These are phyloP conservation scores for Rubia peregrina DNA, from an alignment of 305 asterid genomes.

Conservation along the genomic window DNA sequence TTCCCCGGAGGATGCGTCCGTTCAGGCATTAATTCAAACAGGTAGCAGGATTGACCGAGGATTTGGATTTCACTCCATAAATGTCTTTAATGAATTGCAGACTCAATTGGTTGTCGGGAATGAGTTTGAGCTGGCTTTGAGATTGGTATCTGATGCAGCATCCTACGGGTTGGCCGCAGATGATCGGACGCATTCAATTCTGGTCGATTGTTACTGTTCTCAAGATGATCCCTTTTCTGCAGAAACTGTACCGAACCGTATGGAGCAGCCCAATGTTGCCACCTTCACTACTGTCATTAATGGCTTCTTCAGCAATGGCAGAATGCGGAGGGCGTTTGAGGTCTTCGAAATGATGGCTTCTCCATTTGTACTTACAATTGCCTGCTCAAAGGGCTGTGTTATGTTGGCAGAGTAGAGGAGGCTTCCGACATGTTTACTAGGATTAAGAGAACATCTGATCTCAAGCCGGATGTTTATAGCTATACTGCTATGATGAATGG, in stretches of 20 bases:
- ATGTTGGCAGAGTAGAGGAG: conserved; percentile 68
- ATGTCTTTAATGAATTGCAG: conserved; percentile 34
- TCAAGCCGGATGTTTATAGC: conserved; percentile 52
- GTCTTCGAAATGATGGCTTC: conserved; percentile 44
- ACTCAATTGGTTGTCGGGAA: conserved; percentile 32
- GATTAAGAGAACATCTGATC: conserved; percentile 31
- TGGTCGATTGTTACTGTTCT: conserved; percentile 45
- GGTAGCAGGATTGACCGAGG: conserved; percentile 14
- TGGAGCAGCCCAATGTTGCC: conserved; percentile 51
- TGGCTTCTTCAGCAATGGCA: conserved; percentile 45
- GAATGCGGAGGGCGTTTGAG: conserved; percentile 38
- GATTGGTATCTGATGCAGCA: conserved; percentile 23
- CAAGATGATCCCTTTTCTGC: conserved; percentile 39
- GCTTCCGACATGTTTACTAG: conserved; percentile 42
- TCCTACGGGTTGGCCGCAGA: conserved; percentile 33
- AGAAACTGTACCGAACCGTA: conserved; percentile 27
- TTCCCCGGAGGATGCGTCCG: background rate
- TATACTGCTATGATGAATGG: conserved; percentile 77
- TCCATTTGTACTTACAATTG: conserved; percentile 30
- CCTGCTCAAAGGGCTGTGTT: conserved; percentile 37
- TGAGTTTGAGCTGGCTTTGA: conserved; percentile 44
- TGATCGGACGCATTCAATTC: conserved; percentile 35
- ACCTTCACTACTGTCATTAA: conserved; percentile 55
- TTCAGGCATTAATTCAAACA: conserved; percentile 22
- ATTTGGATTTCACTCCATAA: conserved; percentile 25